Conservation (phyloP, 2,329 filamentous ascomycete genomes). For the Penicillium decumbens region DNA sequence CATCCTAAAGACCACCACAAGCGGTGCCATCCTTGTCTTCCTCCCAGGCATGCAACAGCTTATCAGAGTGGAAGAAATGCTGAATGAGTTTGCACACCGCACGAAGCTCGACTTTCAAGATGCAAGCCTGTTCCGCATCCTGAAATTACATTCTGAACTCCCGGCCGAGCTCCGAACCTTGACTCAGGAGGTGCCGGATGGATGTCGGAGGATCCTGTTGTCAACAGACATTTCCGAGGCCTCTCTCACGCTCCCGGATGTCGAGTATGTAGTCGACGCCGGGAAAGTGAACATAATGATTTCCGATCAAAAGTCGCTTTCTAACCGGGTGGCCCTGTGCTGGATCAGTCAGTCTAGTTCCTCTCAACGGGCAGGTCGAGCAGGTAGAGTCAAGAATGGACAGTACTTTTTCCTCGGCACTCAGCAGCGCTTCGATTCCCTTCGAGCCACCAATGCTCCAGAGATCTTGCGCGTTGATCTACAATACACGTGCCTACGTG, state of each 20-base stretch:
- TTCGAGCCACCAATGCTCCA: constrained; percentile 34
- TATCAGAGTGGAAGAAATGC: constrained; percentile 26
- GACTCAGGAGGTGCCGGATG: constrained; percentile 38
- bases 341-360: constrained; percentile 49
- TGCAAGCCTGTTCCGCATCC: constrained; percentile 39
- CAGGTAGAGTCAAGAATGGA: constrained; percentile 47
- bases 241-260: constrained; percentile 50
- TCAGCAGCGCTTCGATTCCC: constrained; percentile 30
- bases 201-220: constrained; percentile 48
- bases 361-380: constrained; percentile 48
- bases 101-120: constrained; percentile 43
- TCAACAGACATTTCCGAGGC: constrained; percentile 52
- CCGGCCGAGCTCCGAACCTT: constrained; percentile 43
- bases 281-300: constrained; percentile 41
- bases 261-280: constrained; percentile 48
- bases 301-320: constrained; percentile 40
- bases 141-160: constrained; percentile 47
- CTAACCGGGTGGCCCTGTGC: constrained; percentile 38
- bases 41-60: constrained; percentile 46
- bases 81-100: constrained; percentile 21
- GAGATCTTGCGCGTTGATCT: constrained; percentile 45
- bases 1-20: constrained; percentile 40
- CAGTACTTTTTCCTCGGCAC: constrained; percentile 50
- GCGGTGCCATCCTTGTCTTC: constrained; percentile 49
- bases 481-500: constrained; percentile 43